Percentiles rank a stretch among this genome's conserved stretches.
Evolutionary conservation across 306 rosid species (phyloP).

Genomic region (Carpinus viminea): DNA sequence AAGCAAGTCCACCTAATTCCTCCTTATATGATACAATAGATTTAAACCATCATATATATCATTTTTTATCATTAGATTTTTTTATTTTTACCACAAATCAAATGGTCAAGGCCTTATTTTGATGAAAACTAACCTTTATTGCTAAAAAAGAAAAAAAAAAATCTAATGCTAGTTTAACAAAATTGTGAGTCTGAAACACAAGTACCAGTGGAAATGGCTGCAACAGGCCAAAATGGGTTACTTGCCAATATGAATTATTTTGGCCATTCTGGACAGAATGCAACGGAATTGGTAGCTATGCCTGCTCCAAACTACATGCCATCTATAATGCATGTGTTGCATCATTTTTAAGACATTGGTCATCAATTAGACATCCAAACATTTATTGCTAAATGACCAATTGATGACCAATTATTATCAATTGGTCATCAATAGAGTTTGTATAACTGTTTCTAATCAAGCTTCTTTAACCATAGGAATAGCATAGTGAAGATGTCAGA

Average conservation of each 20-base stretch:
- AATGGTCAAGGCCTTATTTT: too few species aligned
- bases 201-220: too few species aligned
- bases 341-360: neutral
- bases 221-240: neutral
- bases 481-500: constrained; percentile 14
- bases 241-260: neutral
- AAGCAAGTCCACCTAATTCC: neutral
- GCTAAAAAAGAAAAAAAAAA: too few species aligned
- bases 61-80: neutral
- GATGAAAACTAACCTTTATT: too few species aligned
- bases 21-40: neutral
- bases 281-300: neutral
- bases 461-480: neutral
- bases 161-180: too few species aligned
- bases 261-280: neutral
- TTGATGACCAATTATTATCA: too few species aligned
- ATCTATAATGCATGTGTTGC: neutral
- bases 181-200: too few species aligned
- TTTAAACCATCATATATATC: neutral
- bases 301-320: neutral
- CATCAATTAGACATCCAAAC: neutral
- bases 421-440: too few species aligned
- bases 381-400: too few species aligned
- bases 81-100: too few species aligned
- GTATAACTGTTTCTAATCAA: neutral